A percentile compares a stretch with the other conserved stretches of the same genome.
These are phyloP conservation scores for Backusella liffmaniae DNA, from an alignment of 192 early-diverging fungal species.

Conservation along the genomic window DNA sequence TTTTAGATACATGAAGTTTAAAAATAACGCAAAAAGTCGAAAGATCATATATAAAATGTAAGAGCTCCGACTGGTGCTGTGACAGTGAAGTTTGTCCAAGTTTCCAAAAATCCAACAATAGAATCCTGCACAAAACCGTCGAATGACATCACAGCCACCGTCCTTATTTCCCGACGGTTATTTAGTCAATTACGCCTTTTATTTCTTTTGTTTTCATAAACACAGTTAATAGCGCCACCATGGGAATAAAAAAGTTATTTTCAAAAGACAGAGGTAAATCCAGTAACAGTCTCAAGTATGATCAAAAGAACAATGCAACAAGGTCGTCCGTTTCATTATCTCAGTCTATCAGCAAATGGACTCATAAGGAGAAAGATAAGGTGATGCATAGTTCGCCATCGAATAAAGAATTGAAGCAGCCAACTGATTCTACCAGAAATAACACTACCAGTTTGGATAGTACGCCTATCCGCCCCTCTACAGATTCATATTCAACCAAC, in stretches of 20 bases:
- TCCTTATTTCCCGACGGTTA: background rate
- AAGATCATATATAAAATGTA: background rate
- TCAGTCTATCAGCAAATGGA: conserved; percentile 9
- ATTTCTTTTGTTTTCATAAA: conserved; percentile 5
- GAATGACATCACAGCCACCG: background rate
- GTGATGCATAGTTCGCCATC: background rate
- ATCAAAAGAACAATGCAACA: background rate
- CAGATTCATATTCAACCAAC: background rate
- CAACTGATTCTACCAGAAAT: background rate
- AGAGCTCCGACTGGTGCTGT: background rate
- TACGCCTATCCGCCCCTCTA: background rate
- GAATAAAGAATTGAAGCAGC: background rate
- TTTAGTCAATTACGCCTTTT: conserved; percentile 9
- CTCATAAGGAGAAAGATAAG: conserved; percentile 7
- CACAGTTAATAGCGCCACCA: background rate
- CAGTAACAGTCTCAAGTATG: background rate
- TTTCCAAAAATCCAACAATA: background rate
- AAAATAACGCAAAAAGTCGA: background rate
- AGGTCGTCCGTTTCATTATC: conserved; percentile 9
- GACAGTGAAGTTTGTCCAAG: background rate
- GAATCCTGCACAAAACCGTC: background rate
- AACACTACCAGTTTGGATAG: background rate
- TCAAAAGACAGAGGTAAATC: background rate
- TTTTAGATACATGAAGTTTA: background rate
- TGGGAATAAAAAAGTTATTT: conserved; percentile 15